Conservation (phyloP, 345 rosid genomes). For the Citrus sinensis region DVS_A1.0 CM039163.1:1092501-1093000, state of each 20-base stretch:
- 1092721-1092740: neutral
- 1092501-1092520: constrained; percentile 48
- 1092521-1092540: constrained; percentile 51
- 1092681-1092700: neutral
- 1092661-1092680: neutral
- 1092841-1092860: neutral
- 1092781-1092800: neutral
- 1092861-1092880: neutral
- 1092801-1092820: neutral
- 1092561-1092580: constrained; percentile 43
- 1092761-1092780: constrained; percentile 13
- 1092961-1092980: neutral
- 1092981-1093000: neutral
- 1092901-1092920: neutral
- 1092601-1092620: constrained; percentile 55
- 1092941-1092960: neutral
- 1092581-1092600: constrained; percentile 19
- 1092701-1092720: neutral
- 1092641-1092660: neutral
- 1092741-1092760: neutral
- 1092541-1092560: constrained; percentile 48
- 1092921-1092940: neutral
- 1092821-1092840: neutral
- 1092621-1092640: neutral
- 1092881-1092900: neutral